A percentile compares a stretch with the other conserved stretches of the same genome.
Conservation (phyloP, 2,329 filamentous ascomycete species). For the Diaporthe citrichinensis region DNA sequence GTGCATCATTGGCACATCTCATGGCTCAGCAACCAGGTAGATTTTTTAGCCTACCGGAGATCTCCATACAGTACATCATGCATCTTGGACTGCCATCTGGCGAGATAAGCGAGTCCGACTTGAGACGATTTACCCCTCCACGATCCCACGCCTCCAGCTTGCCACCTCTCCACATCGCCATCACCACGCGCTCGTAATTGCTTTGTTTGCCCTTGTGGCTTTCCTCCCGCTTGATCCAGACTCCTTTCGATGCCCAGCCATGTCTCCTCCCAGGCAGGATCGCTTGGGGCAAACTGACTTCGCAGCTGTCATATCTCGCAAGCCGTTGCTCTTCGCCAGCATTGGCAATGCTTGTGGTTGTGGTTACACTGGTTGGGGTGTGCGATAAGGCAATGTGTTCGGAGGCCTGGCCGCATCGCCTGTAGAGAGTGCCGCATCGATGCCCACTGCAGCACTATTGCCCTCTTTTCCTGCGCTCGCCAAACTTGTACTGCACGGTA, state of each 20-base stretch:
- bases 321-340: conserved; percentile 26
- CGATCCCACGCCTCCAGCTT: conserved; percentile 1
- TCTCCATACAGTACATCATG: conserved; percentile 29
- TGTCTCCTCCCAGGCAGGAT: background rate
- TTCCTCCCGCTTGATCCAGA: background rate
- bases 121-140: conserved; percentile 13
- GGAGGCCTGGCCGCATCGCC: conserved; percentile 7
- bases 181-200: background rate
- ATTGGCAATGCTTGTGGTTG: conserved; percentile 3
- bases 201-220: background rate
- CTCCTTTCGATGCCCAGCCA: background rate
- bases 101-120: conserved; percentile 31
- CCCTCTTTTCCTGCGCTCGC: background rate
- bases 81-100: conserved; percentile 34
- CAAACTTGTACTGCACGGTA: conserved; percentile 27
- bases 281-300: conserved; percentile 7
- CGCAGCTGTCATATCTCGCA: conserved; percentile 34
- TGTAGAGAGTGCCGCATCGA: background rate
- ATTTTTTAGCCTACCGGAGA: conserved; percentile 14
- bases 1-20: conserved; percentile 7
- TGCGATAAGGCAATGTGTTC: conserved; percentile 5
- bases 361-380: conserved; percentile 25
- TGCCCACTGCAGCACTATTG: conserved; percentile 16
- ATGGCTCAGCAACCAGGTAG: background rate
- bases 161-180: background rate